Evolutionary conservation across 371 early-diverging fungal genomes (phyloP).

Genomic region (Saksenaea oblongispora): DNA sequence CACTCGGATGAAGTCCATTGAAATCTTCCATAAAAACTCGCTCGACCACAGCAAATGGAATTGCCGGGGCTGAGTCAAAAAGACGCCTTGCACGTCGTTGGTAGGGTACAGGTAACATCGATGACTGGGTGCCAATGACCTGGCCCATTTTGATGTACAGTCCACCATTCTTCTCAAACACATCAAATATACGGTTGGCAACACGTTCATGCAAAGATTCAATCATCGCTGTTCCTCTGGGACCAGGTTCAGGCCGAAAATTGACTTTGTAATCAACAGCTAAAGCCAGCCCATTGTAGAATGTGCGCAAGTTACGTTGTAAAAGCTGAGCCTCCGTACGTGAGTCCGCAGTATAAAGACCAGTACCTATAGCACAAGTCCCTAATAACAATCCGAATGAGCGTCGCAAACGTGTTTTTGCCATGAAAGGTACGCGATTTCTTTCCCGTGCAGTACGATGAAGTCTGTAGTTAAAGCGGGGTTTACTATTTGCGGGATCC

Average conservation of each 20-base stretch:
- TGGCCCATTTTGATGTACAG: conserved; percentile 92
- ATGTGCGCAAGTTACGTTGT: conserved; percentile 56
- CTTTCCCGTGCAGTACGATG: not conserved
- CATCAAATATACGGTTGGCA: conserved; percentile 73
- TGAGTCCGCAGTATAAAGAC: conserved; percentile 51
- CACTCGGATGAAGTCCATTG: conserved; percentile 52
- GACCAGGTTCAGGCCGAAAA: conserved; percentile 60
- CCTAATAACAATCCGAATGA: conserved; percentile 14
- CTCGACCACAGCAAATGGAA: conserved; percentile 66
- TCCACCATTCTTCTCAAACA: conserved; percentile 84
- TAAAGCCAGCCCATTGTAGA: conserved; percentile 62
- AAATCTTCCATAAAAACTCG: conserved; percentile 74
- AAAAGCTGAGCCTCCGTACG: conserved; percentile 60
- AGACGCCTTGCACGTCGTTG: conserved; percentile 67
- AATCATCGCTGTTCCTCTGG: conserved; percentile 31
- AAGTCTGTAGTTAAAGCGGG: too few species aligned
- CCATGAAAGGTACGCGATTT: not conserved
- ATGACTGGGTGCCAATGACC: conserved; percentile 80
- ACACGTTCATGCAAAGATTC: conserved; percentile 68
- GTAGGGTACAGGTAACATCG: conserved; percentile 79
- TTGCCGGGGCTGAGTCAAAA: conserved; percentile 84
- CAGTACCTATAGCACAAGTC: conserved; percentile 21
- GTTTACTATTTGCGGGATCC: too few species aligned
- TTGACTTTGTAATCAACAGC: conserved; percentile 77
- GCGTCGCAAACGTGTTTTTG: not conserved